A percentile compares a stretch with the other conserved stretches of the same genome.
Evolutionary conservation across 2,329 filamentous ascomycete genomes (phyloP).

Genomic region (Hymenoscyphus fraxineus): DNA sequence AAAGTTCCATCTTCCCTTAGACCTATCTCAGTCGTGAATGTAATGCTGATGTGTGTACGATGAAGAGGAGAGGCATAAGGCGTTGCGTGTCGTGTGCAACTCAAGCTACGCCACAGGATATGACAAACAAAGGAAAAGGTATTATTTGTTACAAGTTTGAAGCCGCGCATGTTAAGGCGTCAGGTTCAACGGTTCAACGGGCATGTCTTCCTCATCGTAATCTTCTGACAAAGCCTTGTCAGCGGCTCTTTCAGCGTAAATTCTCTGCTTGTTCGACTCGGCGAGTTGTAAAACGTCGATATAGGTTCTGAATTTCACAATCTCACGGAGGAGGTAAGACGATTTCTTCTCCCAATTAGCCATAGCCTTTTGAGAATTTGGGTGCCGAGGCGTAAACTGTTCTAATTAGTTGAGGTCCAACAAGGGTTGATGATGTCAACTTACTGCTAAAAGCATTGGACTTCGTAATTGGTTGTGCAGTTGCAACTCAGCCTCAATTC

Average conservation of each 20-base stretch:
- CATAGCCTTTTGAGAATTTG: constrained; percentile 81
- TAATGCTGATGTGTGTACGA: neutral
- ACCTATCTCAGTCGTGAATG: neutral
- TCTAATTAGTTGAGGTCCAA: constrained; percentile 2
- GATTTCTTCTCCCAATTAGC: constrained; percentile 97
- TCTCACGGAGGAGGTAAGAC: constrained; percentile 84
- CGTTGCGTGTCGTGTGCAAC: neutral
- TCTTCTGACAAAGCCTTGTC: constrained; percentile 22
- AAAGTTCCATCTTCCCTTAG: neutral
- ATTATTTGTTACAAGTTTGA: neutral
- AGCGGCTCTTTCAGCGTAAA: constrained; percentile 59
- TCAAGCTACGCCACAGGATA: neutral
- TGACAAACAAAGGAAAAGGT: neutral
- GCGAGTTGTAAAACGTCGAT: constrained; percentile 79
- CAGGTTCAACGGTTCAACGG: constrained; percentile 2
- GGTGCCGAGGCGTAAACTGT: constrained; percentile 75
- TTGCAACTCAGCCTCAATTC: constrained; percentile 80
- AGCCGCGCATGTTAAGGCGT: constrained; percentile 4
- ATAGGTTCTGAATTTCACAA: constrained; percentile 95
- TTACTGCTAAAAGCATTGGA: constrained; percentile 77
- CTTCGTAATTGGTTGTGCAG: constrained; percentile 83
- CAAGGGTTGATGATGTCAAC: constrained; percentile 27
- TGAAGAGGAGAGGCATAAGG: neutral
- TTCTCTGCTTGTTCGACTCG: constrained; percentile 60
- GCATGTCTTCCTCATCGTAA: constrained; percentile 24